A percentile compares a stretch with the other conserved stretches of the same genome.
These are phyloP conservation scores for Carpinus fangiana DNA, from an alignment of 306 rosid species.

Conservation along the genomic window DNA sequence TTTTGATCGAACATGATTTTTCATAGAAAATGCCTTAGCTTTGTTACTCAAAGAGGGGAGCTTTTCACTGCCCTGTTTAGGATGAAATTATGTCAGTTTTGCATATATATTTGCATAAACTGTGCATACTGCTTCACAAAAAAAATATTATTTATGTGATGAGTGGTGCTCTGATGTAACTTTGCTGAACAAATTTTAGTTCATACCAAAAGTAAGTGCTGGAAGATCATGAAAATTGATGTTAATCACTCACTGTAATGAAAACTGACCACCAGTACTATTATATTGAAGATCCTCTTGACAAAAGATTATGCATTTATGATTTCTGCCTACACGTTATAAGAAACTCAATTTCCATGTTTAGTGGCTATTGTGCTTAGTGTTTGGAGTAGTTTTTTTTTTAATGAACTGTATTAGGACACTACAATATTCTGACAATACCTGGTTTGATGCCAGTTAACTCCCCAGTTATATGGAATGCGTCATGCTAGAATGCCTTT, in stretches of 20 bases:
- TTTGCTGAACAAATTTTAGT: neutral
- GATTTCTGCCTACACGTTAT: neutral
- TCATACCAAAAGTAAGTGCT: neutral
- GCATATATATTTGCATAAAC: neutral
- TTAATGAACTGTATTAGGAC: neutral
- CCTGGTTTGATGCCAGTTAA: constrained; percentile 50
- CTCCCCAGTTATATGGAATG: constrained; percentile 58
- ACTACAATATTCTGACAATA: constrained; percentile 15
- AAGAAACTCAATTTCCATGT: neutral
- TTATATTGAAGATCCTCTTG: neutral
- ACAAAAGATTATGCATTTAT: neutral
- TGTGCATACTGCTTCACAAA: neutral
- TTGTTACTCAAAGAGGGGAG: neutral
- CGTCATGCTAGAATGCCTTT: constrained; percentile 80
- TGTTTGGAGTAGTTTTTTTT: constrained; percentile 12
- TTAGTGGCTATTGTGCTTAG: constrained; percentile 21
- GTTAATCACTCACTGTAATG: neutral
- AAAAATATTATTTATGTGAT: neutral
- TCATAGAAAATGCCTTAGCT: neutral
- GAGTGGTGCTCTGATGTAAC: neutral
- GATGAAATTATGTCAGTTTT: neutral
- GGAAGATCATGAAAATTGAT: neutral
- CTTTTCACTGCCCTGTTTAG: neutral
- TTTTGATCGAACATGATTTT: constrained; percentile 10
- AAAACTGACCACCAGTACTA: neutral